Evolutionary conservation across 2,329 filamentous ascomycete genomes (phyloP).

Genomic region (Endoconidiophora polonica): DNA sequence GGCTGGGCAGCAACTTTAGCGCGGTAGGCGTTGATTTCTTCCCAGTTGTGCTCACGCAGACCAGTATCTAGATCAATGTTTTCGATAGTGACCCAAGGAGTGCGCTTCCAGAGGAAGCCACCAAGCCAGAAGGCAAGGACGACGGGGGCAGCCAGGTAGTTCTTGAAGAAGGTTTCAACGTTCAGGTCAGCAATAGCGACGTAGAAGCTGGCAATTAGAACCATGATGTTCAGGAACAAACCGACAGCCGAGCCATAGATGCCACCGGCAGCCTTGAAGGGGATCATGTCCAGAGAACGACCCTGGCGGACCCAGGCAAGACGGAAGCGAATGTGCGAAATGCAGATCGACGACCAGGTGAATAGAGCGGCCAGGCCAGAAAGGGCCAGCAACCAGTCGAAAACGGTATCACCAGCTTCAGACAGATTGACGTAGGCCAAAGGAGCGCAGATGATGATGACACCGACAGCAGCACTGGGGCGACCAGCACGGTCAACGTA

Average conservation of each 20-base stretch:
- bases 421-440: conserved; percentile 31
- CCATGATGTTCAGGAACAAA: conserved; percentile 35
- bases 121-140: conserved; percentile 35
- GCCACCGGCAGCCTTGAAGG: conserved; percentile 43
- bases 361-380: conserved; percentile 47
- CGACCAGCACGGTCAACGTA: conserved; percentile 38
- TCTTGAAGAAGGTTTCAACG: conserved; percentile 36
- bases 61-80: conserved; percentile 53
- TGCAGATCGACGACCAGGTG: conserved; percentile 48
- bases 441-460: conserved; percentile 29
- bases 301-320: conserved; percentile 40
- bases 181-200: conserved; percentile 28
- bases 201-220: conserved; percentile 37
- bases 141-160: conserved; percentile 35
- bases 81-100: conserved; percentile 37
- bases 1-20: conserved; percentile 34
- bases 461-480: conserved; percentile 29
- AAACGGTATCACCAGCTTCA: conserved; percentile 32
- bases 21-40: conserved; percentile 39
- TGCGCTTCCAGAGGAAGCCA: conserved; percentile 49
- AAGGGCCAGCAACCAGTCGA: conserved; percentile 48
- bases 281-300: conserved; percentile 45
- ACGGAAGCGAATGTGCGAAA: conserved; percentile 52
- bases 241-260: conserved; percentile 47
- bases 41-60: conserved; percentile 48